Percentiles rank a stretch among this genome's conserved stretches.
phyloP scores from a whole-genome alignment of 2,329 filamentous ascomycete species.

The Cadophora luteo-olivacea region DNA sequence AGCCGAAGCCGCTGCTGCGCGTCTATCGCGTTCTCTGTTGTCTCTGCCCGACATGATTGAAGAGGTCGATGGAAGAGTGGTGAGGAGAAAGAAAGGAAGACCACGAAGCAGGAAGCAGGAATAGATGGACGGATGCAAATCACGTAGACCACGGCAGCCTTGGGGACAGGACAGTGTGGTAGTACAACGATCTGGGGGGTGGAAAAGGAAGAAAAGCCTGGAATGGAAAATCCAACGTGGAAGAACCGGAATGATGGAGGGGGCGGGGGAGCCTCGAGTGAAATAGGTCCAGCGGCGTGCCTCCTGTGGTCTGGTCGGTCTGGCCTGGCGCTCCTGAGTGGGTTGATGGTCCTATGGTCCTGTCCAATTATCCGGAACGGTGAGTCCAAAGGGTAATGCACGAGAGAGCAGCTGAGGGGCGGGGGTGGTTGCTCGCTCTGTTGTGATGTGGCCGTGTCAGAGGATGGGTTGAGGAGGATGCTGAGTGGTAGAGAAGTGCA shows the following conservation, averaged over 20 bases:
- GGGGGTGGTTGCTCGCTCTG: constrained; percentile 15
- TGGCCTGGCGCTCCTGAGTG: background rate
- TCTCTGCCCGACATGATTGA: constrained; percentile 38
- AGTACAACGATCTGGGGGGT: constrained; percentile 33
- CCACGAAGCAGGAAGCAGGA: constrained; percentile 41
- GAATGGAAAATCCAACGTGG: constrained; percentile 29
- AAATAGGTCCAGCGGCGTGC: constrained; percentile 37
- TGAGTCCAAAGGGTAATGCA: constrained; percentile 33
- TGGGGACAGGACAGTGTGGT: constrained; percentile 36
- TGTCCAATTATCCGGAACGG: constrained; percentile 38
- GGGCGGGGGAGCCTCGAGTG: constrained; percentile 36
- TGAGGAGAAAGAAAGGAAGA: constrained; percentile 41
- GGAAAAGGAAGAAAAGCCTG: constrained; percentile 33
- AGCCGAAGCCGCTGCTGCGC: constrained; percentile 47
- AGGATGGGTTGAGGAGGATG: constrained; percentile 15
- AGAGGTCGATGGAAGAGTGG: constrained; percentile 38
- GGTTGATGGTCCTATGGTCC: constrained; percentile 6
- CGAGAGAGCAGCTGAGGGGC: constrained; percentile 34
- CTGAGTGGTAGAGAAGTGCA: constrained; percentile 17
- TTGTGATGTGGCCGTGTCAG: constrained; percentile 24
- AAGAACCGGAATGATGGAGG: constrained; percentile 22
- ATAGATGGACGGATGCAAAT: constrained; percentile 41
- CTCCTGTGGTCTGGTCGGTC: constrained; percentile 8
- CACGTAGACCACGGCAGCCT: constrained; percentile 47
- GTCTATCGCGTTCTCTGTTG: constrained; percentile 38